Base-by-base conservation (phyloP, 2,329 filamentous ascomycete genomes). In the Esteya vermicola region DNA sequence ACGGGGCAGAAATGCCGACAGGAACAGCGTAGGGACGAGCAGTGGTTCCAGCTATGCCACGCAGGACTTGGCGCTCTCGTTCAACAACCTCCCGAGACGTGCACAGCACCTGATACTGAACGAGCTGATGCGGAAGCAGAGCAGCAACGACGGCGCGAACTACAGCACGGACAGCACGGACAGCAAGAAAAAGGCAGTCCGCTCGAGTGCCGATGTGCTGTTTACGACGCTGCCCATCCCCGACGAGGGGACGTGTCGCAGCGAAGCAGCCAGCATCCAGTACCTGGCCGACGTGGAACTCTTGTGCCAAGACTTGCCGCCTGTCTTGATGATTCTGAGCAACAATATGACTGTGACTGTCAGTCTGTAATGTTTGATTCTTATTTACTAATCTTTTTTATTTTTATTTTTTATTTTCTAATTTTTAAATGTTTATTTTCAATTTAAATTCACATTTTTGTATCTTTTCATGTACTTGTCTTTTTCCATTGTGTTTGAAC, bases 321-420 rank as follows among this genome's bases (percentile, higher is more conserved):
- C 85, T 1, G 75, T 77, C 34, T 56, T 93, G 51, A 62, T 93
- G 56, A 81, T 93, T 30, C 71, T 93, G 58, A 86, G 81, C 57
- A 93, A 93, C 58, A 85, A 78, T 52, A 86, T 93, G 81, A 93
- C 84, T 14, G 85, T 93, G 35, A 93, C 81, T 7, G 81, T 82
- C 52, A 82, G 78, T 54, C 58, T 85, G 45, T 84, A 51, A 49
- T 31, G 20, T 35, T 36, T 23, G 27, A 40, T 1, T 32, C 6
- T n/a, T n/a, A n/a, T n/a, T n/a, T n/a, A n/a, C n/a, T n/a, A n/a
- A n/a, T n/a, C n/a, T n/a, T n/a, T n/a, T n/a, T n/a, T n/a, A n/a
- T n/a, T n/a, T n/a, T n/a, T n/a, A n/a, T n/a, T n/a, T n/a, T n/a
- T n/a, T n/a, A n/a, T n/a, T n/a, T n/a, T n/a, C n/a, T n/a, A n/a